These are phyloP conservation scores for Fonsecaea nubica DNA, from an alignment of 2,329 filamentous ascomycete species.

Conservation along the genomic window DNA sequence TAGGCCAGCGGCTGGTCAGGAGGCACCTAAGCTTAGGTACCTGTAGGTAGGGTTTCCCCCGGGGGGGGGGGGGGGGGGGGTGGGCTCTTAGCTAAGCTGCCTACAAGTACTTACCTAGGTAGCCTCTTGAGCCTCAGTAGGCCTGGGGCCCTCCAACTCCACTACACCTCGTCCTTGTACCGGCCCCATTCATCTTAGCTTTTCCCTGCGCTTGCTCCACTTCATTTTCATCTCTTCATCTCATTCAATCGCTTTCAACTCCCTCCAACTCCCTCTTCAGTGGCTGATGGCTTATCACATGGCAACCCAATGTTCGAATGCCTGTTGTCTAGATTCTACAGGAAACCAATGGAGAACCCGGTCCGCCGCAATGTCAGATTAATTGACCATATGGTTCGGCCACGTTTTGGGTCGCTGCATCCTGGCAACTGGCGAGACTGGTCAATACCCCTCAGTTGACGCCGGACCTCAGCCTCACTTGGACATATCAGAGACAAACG, in stretches of 20 bases:
- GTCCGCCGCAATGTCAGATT: not conserved
- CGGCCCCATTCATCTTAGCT: not conserved
- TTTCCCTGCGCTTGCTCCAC: not conserved
- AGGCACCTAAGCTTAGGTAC: too few relatives aligned
- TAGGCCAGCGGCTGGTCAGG: too few relatives aligned
- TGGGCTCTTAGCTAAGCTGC: too few relatives aligned
- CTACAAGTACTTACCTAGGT: too few relatives aligned
- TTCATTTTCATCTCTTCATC: not conserved
- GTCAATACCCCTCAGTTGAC: not conserved
- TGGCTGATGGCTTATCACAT: not conserved
- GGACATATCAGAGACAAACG: not conserved
- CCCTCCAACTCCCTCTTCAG: not conserved
- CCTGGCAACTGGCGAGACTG: not conserved
- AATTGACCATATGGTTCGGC: not conserved
- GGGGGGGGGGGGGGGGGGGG: too few relatives aligned
- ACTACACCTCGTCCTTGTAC: too few relatives aligned
- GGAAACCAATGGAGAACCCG: not conserved
- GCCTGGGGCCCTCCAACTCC: too few relatives aligned
- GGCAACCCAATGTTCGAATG: not conserved
- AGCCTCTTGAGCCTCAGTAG: too few relatives aligned
- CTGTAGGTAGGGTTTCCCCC: too few relatives aligned
- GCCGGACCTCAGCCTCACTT: not conserved
- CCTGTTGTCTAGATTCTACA: not conserved
- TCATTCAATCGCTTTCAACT: not conserved
- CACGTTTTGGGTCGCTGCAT: conserved; percentile 1